These are phyloP conservation scores for Pichia norvegensis DNA, from an alignment of 1,139 yeast genomes.

Conservation along the genomic window DNA sequence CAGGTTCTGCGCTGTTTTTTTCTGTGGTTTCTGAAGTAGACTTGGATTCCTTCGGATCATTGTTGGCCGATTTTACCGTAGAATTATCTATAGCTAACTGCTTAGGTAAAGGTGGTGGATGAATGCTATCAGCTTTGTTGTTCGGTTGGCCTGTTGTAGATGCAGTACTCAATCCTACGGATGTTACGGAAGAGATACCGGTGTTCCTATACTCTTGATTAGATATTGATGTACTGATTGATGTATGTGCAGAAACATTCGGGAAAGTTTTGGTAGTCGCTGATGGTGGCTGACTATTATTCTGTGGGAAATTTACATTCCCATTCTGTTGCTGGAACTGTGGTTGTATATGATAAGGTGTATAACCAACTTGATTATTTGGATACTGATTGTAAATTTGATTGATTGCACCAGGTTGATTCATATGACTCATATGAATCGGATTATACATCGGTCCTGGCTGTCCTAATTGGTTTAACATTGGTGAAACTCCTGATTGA, in stretches of 20 bases:
- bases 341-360: background rate
- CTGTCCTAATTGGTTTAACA: background rate
- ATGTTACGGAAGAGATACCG: background rate
- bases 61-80: background rate
- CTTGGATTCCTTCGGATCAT: background rate
- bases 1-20: too few species aligned
- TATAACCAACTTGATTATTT: background rate
- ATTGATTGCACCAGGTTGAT: background rate
- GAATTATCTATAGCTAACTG: background rate
- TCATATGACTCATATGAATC: background rate
- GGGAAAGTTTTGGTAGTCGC: background rate
- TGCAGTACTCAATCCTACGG: background rate
- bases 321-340: background rate
- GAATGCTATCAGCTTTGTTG: background rate
- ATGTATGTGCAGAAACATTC: too few species aligned
- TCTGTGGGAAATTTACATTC: background rate
- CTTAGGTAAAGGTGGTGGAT: background rate
- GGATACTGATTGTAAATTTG: background rate
- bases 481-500: background rate
- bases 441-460: background rate
- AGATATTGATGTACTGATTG: background rate
- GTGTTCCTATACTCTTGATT: background rate
- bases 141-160: background rate
- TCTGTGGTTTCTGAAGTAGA: background rate
- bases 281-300: background rate